These are phyloP conservation scores for Podosphaera leucotricha DNA, from an alignment of 2,329 filamentous ascomycete genomes.

Conservation along the genomic window DNA sequence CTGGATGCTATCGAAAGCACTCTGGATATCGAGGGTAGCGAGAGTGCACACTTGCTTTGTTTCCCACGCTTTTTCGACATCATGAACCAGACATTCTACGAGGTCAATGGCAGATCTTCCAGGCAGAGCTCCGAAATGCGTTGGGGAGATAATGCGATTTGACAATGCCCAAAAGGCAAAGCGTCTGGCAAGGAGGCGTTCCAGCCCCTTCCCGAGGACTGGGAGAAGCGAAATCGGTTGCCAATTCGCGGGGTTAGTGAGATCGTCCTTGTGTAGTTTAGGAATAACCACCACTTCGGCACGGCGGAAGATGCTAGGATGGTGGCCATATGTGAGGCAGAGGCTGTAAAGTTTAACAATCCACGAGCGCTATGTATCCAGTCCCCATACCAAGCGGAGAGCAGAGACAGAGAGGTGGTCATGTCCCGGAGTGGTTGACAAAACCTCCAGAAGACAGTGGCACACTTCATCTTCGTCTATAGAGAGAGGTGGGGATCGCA, in stretches of 20 bases:
- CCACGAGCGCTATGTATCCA: too few relatives aligned
- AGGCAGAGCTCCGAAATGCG: not conserved
- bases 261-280: not conserved
- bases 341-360: not conserved
- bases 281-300: not conserved
- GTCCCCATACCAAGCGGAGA: not conserved
- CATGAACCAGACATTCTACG: not conserved
- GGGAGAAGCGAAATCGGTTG: not conserved
- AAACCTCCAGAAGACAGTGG: not conserved
- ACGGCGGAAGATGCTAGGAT: not conserved
- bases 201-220: not conserved
- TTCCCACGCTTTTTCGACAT: not conserved
- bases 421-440: not conserved
- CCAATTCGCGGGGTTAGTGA: not conserved
- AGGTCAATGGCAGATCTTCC: not conserved
- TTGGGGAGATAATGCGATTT: not conserved
- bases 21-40: not conserved
- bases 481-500: too few relatives aligned
- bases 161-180: not conserved
- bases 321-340: not conserved
- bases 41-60: not conserved
- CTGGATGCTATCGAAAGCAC: not conserved
- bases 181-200: not conserved
- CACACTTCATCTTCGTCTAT: too few relatives aligned
- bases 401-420: not conserved